These are phyloP conservation scores for Linnemannia elongata DNA, from an alignment of 192 early-diverging fungal genomes.

Conservation along the genomic window DNA sequence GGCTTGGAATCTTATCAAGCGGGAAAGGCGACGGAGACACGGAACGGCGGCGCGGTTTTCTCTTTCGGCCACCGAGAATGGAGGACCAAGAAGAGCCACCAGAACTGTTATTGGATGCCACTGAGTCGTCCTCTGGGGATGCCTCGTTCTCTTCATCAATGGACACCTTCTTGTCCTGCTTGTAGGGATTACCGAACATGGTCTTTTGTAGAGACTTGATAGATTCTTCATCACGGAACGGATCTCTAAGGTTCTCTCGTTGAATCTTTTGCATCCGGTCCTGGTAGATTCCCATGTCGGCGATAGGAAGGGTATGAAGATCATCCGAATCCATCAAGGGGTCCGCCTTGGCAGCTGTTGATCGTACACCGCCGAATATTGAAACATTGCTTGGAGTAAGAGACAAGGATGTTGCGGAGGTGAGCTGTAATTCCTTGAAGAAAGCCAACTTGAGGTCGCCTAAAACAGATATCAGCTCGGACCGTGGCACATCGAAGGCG, in stretches of 20 bases:
- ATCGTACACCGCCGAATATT: background rate
- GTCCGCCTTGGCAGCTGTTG: conserved; percentile 8
- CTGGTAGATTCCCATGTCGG: conserved; percentile 79
- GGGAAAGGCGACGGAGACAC: conserved; percentile 48
- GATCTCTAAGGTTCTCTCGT: conserved; percentile 71
- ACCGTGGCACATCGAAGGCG: conserved; percentile 76
- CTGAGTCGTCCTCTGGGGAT: conserved; percentile 31
- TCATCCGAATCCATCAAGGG: conserved; percentile 67
- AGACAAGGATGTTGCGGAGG: conserved; percentile 9
- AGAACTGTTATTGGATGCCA: conserved; percentile 21
- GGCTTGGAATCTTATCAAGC: conserved; percentile 38
- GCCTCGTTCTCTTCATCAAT: conserved; percentile 62
- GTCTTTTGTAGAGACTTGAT: conserved; percentile 66
- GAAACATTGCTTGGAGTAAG: background rate
- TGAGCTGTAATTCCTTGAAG: conserved; percentile 64
- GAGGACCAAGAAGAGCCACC: conserved; percentile 43
- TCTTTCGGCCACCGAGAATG: conserved; percentile 32
- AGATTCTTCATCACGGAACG: conserved; percentile 75
- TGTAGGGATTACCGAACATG: conserved; percentile 86
- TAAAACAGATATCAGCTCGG: conserved; percentile 65
- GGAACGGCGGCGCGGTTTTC: conserved; percentile 43
- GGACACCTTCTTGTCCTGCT: conserved; percentile 64
- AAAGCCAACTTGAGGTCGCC: conserved; percentile 67
- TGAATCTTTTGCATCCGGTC: conserved; percentile 67
- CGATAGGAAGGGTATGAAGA: conserved; percentile 75